Evolutionary conservation across 2,329 filamentous ascomycete genomes (phyloP), one percentile per base, ranked within the genome.

Genomic region (Acrocalymma vagum): DNA sequence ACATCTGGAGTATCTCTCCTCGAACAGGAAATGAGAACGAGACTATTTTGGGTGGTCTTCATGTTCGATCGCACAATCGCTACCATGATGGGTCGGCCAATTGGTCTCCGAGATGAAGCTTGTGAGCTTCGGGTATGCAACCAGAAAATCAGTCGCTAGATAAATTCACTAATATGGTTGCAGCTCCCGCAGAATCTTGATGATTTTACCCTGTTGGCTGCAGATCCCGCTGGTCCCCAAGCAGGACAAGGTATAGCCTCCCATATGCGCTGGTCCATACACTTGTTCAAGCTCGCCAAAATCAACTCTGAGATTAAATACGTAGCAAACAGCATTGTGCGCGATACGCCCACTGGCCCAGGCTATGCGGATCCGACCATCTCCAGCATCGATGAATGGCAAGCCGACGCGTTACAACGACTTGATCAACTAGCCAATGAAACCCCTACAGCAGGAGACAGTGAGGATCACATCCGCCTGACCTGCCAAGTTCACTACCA

Each of bases 231-330:
- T n/a, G n/a, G n/a, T n/a, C n/a, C n/a, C n/a, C n/a, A n/a, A n/a
- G n/a, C n/a, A n/a, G n/a, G n/a, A n/a, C n/a, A n/a, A n/a, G n/a
- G n/a, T n/a, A n/a, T n/a, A n/a, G n/a, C n/a, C n/a, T n/a, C n/a
- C n/a, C n/a, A n/a, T n/a, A n/a, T n/a, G n/a, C n/a, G n/a, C n/a
- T 17, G 34, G 4, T 51, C 47, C 6, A 39, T 80, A 6, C 78
- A 80, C 32, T 56, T 81, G 0, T 80, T 81, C 53, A 70, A 61
- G 31, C 66, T 77, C 1, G 65, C 74, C 0, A 73, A 69, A 13
- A 63, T 81, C 5, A 82, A 80, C 40, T 81, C 79, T 0, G 79
- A 82, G 51, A 80, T 81, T n/a, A 81, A 81, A 58, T 81, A 80
- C 31, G 69, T 81, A 3, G 73, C 78, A 23, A 78, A 81, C 38